Conservation (phyloP, 768 basidiomycete genomes). For the Pisolithus sp. region DNA sequence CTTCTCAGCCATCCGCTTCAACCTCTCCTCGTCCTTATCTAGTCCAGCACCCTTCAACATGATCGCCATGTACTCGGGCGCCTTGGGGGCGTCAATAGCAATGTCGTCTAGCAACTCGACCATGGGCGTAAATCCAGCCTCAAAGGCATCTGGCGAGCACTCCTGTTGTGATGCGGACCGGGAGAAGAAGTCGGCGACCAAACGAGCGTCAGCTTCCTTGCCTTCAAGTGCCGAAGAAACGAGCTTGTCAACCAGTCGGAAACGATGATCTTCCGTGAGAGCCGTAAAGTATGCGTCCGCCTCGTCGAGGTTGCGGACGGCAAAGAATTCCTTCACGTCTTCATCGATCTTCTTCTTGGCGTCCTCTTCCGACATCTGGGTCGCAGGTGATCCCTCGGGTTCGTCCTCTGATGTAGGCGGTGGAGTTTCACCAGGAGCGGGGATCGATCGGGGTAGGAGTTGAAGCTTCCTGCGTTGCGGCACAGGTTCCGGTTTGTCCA, state of each 20-base stretch:
- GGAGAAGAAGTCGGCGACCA: slow-evolving; percentile 72
- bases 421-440: slow-evolving; percentile 42
- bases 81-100: slow-evolving; percentile 85
- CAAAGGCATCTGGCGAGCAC: slow-evolving; percentile 55
- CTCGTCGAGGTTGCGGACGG: slow-evolving; percentile 77
- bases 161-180: slow-evolving; percentile 54
- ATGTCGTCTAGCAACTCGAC: slow-evolving; percentile 84
- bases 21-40: slow-evolving; percentile 49
- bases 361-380: slow-evolving; percentile 57
- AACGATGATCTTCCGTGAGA: slow-evolving; percentile 60
- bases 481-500: slow-evolving; percentile 39
- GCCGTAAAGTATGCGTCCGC: slow-evolving; percentile 81
- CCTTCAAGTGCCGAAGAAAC: slow-evolving; percentile 69
- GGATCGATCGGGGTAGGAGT: slow-evolving; percentile 74
- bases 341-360: slow-evolving; percentile 73
- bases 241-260: slow-evolving; percentile 67
- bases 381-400: slow-evolving; percentile 30
- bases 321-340: slow-evolving; percentile 83
- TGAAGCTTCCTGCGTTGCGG: slow-evolving; percentile 62
- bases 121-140: slow-evolving; percentile 63
- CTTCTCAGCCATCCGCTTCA: slow-evolving; percentile 53
- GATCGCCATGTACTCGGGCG: slow-evolving; percentile 66
- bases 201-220: slow-evolving; percentile 73
- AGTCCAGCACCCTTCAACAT: slow-evolving; percentile 68
- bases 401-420: slow-evolving; percentile 46